Percentiles rank a stretch among this genome's conserved stretches.
These are phyloP conservation scores for Halenospora varia DNA, from an alignment of 495 filamentous ascomycete genomes.

Conservation along the genomic window DNA sequence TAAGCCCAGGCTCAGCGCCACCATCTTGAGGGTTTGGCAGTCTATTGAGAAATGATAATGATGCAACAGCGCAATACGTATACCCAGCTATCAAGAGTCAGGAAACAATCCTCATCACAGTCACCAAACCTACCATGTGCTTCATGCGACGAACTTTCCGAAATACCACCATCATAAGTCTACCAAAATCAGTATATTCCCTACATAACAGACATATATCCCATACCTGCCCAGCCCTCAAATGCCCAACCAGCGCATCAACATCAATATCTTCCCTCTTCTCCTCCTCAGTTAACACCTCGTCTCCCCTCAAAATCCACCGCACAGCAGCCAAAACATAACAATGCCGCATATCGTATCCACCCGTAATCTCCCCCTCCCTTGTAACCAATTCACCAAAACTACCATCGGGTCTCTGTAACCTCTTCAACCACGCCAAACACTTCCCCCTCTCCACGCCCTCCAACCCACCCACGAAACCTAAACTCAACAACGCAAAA, in stretches of 20 bases:
- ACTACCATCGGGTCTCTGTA: conserved; percentile 84
- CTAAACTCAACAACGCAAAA: conserved; percentile 75
- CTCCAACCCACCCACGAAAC: conserved; percentile 71
- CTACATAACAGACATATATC: neutral
- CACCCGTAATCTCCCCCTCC: conserved; percentile 62
- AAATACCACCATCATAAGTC: conserved; percentile 89
- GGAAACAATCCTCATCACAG: conserved; percentile 13
- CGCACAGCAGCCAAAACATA: conserved; percentile 77
- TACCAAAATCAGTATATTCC: conserved; percentile 33
- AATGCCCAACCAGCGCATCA: conserved; percentile 61
- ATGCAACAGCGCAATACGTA: conserved; percentile 77
- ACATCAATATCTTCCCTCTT: conserved; percentile 72
- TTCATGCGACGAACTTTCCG: conserved; percentile 76
- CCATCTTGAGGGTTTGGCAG: conserved; percentile 33
- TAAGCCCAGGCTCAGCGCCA: conserved; percentile 35
- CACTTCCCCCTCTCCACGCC: conserved; percentile 61
- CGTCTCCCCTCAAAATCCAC: conserved; percentile 63
- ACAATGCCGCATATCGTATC: conserved; percentile 81
- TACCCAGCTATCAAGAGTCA: conserved; percentile 61
- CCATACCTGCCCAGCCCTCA: conserved; percentile 61
- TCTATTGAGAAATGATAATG: conserved; percentile 66
- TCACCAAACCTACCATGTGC: conserved; percentile 65
- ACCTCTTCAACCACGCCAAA: conserved; percentile 64
- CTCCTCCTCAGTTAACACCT: conserved; percentile 36
- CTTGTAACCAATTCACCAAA: conserved; percentile 78